Conservation (phyloP, 768 basidiomycete genomes). For the Suillus bovinus region DNA sequence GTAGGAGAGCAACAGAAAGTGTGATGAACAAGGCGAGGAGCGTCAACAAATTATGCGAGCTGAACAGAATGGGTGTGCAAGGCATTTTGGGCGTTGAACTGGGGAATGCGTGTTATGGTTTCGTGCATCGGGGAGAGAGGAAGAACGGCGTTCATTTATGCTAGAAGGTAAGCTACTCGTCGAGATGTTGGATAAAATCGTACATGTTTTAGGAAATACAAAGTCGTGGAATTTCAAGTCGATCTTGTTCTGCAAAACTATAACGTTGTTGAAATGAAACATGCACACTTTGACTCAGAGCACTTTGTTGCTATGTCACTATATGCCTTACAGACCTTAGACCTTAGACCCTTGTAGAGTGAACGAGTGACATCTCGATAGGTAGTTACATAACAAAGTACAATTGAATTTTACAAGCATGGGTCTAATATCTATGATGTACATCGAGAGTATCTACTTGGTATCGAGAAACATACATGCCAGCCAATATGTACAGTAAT, state of each 20-base stretch:
- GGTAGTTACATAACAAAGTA: neutral
- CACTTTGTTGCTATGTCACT: neutral
- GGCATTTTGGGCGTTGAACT: conserved; percentile 78
- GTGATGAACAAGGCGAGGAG: conserved; percentile 81
- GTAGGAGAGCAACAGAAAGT: too few relatives aligned
- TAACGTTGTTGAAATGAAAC: neutral
- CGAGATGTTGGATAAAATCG: conserved; percentile 19
- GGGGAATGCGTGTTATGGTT: conserved; percentile 78
- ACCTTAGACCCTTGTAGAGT: neutral
- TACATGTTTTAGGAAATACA: neutral
- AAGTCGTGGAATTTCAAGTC: neutral
- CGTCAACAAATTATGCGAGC: conserved; percentile 71
- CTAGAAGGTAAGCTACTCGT: conserved; percentile 12
- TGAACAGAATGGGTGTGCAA: conserved; percentile 62
- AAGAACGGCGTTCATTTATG: neutral
- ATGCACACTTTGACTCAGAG: neutral
- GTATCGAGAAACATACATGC: neutral
- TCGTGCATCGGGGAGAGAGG: conserved; percentile 72
- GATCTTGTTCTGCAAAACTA: neutral
- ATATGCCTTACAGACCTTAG: neutral
- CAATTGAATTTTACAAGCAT: neutral
- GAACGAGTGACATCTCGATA: neutral
- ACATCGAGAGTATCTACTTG: neutral
- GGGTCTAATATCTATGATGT: too few relatives aligned
- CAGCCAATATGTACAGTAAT: neutral